These are phyloP conservation scores for Trichoderma breve DNA, from an alignment of 2,329 filamentous ascomycete genomes.

Conservation along the genomic window DNA sequence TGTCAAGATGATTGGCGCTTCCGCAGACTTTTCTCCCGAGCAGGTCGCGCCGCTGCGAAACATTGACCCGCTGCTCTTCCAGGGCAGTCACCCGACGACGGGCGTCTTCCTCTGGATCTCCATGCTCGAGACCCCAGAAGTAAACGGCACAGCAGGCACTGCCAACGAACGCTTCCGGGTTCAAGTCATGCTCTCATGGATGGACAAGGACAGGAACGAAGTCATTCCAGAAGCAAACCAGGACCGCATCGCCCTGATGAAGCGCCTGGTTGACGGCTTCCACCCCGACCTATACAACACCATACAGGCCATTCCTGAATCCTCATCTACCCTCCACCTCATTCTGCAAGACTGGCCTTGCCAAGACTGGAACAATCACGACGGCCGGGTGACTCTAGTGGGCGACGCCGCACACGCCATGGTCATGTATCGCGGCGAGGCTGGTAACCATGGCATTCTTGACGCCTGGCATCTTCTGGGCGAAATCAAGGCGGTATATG, in stretches of 20 bases:
- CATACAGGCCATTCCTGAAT: conserved; percentile 44
- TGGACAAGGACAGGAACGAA: conserved; percentile 31
- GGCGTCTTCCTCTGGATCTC: conserved; percentile 51
- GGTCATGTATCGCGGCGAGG: conserved; percentile 51
- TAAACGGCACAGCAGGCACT: conserved; percentile 36
- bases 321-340: conserved; percentile 37
- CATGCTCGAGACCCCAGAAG: conserved; percentile 42
- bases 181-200: conserved; percentile 49
- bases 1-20: conserved; percentile 39
- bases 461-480: conserved; percentile 35
- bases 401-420: conserved; percentile 59
- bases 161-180: conserved; percentile 38
- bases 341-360: conserved; percentile 39
- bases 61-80: conserved; percentile 54
- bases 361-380: conserved; percentile 41
- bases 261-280: conserved; percentile 33
- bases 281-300: conserved; percentile 41
- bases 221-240: conserved; percentile 35
- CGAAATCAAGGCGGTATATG: conserved; percentile 25
- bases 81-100: conserved; percentile 51
- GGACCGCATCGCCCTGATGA: conserved; percentile 41
- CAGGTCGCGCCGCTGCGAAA: conserved; percentile 40
- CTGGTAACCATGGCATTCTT: conserved; percentile 41
- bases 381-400: conserved; percentile 46
- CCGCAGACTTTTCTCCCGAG: conserved; percentile 38